Evolutionary conservation across 352 stramenopile species (phyloP), one percentile per base, ranked within the genome.

Genomic region (Pythium folliculosum): DNA sequence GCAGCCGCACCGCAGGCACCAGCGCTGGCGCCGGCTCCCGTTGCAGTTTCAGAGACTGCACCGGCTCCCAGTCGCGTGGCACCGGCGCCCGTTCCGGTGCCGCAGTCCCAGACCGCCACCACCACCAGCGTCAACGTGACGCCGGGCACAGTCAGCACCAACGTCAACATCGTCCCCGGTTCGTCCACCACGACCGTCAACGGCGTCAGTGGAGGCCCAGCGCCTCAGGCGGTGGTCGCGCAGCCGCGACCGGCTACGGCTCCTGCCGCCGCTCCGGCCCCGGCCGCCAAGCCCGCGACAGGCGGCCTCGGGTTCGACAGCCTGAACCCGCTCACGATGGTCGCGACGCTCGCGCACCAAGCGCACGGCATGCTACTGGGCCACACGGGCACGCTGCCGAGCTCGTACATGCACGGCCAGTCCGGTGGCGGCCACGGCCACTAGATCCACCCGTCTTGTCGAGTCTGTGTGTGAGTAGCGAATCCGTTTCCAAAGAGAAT

Each of bases 381-480:
- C 25, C 60, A 66, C 60, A 66, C 60, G 35, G 48, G 60, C 35
- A 66, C 60, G 22, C 8, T 60, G 35, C 60, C 60, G 32, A 66
- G 60, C 13, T 32, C 60, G 49, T 66, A 66, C 61, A 67, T 67
- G 57, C 25, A 64, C 30, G 57, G 57, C 25, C 30, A 64, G 21
- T 56, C 44, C 44, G 45, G 57, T 17, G 45, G 57, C 16, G 27
- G 27, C 45, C 43, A 60, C 37, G 27, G 27, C 27, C 27, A 32
- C 27, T 32, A 32, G 27, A 32, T 32, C 27, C 27, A 32, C 5
- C 27, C 2, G 27, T 32, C 27, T 32, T 32, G 27, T 32, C 2
- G 27, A 32, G 27, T 32, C 2, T 32, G 27, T 32, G 27, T 6
- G 27, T 32, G 27, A 32, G 27, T 32, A 32, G 27, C 27, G 27